Percentiles rank a stretch among this genome's conserved stretches.
These are phyloP conservation scores for Trichoderma atroviride DNA, from an alignment of 2,329 filamentous ascomycete genomes.

Conservation along the genomic window DNA sequence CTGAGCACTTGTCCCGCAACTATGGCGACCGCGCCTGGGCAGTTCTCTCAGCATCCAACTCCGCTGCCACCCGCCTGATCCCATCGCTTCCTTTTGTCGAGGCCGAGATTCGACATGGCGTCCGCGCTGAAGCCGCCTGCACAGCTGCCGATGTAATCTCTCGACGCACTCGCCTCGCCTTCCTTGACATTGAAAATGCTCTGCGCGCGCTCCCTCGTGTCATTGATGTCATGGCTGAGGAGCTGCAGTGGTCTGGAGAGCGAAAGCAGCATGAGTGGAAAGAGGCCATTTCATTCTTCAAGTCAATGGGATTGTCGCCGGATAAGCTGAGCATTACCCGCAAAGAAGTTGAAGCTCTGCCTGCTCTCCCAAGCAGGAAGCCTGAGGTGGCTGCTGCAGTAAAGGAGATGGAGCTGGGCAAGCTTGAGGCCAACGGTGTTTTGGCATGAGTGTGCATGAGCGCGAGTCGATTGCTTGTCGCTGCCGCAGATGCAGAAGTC, in stretches of 20 bases:
- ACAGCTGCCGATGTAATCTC: conserved; percentile 72
- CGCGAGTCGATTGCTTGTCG: not conserved
- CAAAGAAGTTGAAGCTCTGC: conserved; percentile 30
- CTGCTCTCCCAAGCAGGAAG: conserved; percentile 6
- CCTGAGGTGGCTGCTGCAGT: not conserved
- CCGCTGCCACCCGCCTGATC: conserved; percentile 64
- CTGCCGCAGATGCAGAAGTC: not conserved
- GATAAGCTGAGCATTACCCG: conserved; percentile 32
- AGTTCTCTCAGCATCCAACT: conserved; percentile 52
- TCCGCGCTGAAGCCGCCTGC: conserved; percentile 72
- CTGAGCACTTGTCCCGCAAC: conserved; percentile 45
- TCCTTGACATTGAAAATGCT: conserved; percentile 72
- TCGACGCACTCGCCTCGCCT: conserved; percentile 71
- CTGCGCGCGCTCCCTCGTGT: conserved; percentile 69
- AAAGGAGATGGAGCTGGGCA: conserved; percentile 10
- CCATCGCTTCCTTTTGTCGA: conserved; percentile 72
- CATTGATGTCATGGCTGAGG: conserved; percentile 72
- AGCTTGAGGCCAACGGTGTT: conserved; percentile 16
- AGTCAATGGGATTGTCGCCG: conserved; percentile 49
- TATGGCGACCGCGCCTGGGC: conserved; percentile 67
- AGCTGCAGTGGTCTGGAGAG: conserved; percentile 64
- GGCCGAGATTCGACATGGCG: conserved; percentile 71
- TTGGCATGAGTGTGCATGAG: conserved; percentile 8
- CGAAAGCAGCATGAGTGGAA: conserved; percentile 60
- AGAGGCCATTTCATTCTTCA: conserved; percentile 53